Conservation (phyloP, 768 basidiomycete species). For the Hygrocybe coccinea region DNA sequence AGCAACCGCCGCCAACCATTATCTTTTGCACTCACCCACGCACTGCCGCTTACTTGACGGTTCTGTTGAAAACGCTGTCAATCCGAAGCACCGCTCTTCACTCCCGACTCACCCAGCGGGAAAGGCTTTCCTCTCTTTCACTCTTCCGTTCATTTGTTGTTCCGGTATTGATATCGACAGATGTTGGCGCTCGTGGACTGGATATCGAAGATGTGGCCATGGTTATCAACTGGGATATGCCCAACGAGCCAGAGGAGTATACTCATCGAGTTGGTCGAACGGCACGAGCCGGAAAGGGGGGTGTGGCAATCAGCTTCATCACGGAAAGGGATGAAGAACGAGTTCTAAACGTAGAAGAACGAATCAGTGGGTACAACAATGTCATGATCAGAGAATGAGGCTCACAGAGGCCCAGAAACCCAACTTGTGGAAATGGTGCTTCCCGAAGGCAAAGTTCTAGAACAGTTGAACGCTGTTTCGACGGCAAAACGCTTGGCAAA, state of each 20-base stretch:
- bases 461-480: conserved; percentile 82
- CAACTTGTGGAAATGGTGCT: conserved; percentile 69
- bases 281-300: conserved; percentile 83
- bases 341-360: conserved; percentile 75
- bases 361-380: conserved; percentile 61
- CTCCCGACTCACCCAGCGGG: conserved; percentile 88
- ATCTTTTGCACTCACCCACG: conserved; percentile 85
- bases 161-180: conserved; percentile 89
- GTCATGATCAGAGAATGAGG: not conserved
- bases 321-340: conserved; percentile 89
- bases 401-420: conserved; percentile 46
- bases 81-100: conserved; percentile 89
- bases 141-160: conserved; percentile 82
- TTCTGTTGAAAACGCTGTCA: conserved; percentile 66
- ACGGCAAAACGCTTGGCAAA: conserved; percentile 89
- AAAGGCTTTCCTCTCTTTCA: conserved; percentile 77
- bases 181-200: conserved; percentile 91
- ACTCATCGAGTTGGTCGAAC: conserved; percentile 94
- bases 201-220: conserved; percentile 96
- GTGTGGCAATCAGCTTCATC: conserved; percentile 89
- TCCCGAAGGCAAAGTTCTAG: conserved; percentile 76
- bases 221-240: conserved; percentile 97
- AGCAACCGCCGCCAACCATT: conserved; percentile 90
- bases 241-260: conserved; percentile 86
- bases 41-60: conserved; percentile 86